A percentile compares a stretch with the other conserved stretches of the same genome.
phyloP scores from a whole-genome alignment of 768 basidiomycete species.

The Trametes coccinea region DNA sequence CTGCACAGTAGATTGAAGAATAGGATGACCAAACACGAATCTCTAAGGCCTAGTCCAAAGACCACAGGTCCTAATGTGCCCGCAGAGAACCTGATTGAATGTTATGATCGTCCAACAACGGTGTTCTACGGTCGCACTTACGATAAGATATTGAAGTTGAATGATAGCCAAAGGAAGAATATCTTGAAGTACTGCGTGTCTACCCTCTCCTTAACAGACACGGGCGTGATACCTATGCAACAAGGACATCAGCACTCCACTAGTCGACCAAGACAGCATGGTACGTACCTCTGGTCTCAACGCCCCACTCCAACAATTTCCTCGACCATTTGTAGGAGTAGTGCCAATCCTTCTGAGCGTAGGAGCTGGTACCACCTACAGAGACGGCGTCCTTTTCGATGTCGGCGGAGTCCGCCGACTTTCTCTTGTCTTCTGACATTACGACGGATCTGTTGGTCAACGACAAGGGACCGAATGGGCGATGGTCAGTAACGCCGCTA shows the following conservation, averaged over 20 bases:
- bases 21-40: constrained; percentile 46
- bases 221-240: constrained; percentile 37
- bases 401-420: background rate
- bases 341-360: constrained; percentile 17
- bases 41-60: constrained; percentile 44
- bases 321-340: constrained; percentile 21
- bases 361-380: background rate
- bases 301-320: constrained; percentile 33
- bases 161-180: constrained; percentile 44
- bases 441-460: background rate
- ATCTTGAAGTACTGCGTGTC: constrained; percentile 42
- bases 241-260: background rate
- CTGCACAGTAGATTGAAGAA: constrained; percentile 49
- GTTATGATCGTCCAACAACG: background rate
- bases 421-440: background rate
- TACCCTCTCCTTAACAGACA: constrained; percentile 34
- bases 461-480: background rate
- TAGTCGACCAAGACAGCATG: too few relatives aligned
- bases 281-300: constrained; percentile 35
- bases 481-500: background rate
- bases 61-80: constrained; percentile 48
- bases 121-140: constrained; percentile 17
- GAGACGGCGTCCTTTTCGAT: constrained; percentile 21
- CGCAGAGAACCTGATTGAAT: constrained; percentile 41
- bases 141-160: constrained; percentile 44